A percentile compares a stretch with the other conserved stretches of the same genome.
phyloP scores from a whole-genome alignment of 164 flowering plant genomes.

The Tinospora cordifolia region DNA sequence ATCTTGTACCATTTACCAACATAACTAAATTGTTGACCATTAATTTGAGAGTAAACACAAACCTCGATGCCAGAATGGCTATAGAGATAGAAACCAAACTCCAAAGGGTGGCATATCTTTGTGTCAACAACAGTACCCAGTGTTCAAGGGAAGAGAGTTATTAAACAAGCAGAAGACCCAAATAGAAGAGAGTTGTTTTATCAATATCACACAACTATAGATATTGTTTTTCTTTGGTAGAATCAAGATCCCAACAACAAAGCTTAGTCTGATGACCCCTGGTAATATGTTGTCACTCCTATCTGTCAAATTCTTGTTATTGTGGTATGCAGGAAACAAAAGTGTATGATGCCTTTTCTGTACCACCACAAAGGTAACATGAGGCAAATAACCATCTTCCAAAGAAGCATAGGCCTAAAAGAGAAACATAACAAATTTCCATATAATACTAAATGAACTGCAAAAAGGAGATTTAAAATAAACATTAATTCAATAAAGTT shows the following conservation, averaged over 20 bases:
- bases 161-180: too few relatives aligned
- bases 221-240: background rate
- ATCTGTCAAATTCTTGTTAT: constrained; percentile 31
- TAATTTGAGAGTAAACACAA: background rate
- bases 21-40: too few relatives aligned
- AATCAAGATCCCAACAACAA: background rate
- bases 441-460: background rate
- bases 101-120: constrained; percentile 72
- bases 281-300: constrained; percentile 78
- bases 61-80: constrained; percentile 98
- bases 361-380: constrained; percentile 74
- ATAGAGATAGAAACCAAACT: constrained; percentile 83
- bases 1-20: background rate
- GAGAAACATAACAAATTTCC: background rate
- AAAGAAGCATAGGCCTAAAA: constrained; percentile 66
- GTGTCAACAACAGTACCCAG: constrained; percentile 89
- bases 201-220: background rate
- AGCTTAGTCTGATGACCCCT: constrained; percentile 31
- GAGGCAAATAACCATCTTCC: constrained; percentile 58
- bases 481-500: background rate
- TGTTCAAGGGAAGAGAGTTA: background rate
- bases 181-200: too few relatives aligned
- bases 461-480: background rate
- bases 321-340: constrained; percentile 48
- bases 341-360: constrained; percentile 88